These are phyloP conservation scores for Pyrus bretschneideri DNA, from an alignment of 306 rosid species.

Conservation along the genomic window DNA sequence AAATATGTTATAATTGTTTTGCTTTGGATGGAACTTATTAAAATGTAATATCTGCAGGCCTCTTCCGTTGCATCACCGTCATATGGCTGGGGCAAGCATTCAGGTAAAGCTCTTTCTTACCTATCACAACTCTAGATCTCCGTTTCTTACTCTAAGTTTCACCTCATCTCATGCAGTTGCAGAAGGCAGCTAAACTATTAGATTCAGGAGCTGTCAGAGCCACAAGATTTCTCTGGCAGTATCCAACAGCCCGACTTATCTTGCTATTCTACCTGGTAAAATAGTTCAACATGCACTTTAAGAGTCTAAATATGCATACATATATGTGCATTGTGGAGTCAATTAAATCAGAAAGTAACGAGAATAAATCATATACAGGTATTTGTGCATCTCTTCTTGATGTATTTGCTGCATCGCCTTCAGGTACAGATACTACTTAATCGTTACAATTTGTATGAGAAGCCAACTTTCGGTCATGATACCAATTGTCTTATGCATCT, in stretches of 20 bases:
- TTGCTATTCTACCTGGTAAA: slow-evolving; percentile 83
- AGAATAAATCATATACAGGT: slow-evolving; percentile 51
- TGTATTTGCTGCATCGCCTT: slow-evolving; percentile 89
- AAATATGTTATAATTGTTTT: neutral
- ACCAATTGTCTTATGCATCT: neutral
- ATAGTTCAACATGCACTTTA: neutral
- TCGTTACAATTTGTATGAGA: neutral
- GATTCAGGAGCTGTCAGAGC: slow-evolving; percentile 98
- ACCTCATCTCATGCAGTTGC: slow-evolving; percentile 53
- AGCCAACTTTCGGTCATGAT: neutral
- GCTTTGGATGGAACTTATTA: neutral
- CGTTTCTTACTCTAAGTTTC: slow-evolving; percentile 10
- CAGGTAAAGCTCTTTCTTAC: slow-evolving; percentile 46
- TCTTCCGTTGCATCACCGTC: slow-evolving; percentile 90
- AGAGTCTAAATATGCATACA: neutral
- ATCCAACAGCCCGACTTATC: slow-evolving; percentile 81
- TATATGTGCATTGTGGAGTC: slow-evolving; percentile 5
- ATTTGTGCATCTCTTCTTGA: slow-evolving; percentile 93
- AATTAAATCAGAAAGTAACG: slow-evolving; percentile 22
- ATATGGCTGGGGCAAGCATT: slow-evolving; percentile 71
- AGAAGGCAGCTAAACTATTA: slow-evolving; percentile 80
- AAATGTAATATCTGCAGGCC: slow-evolving; percentile 50
- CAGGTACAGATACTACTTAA: slow-evolving; percentile 49
- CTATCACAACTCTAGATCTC: slow-evolving; percentile 6
- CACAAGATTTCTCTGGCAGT: slow-evolving; percentile 93